Conservation (phyloP, 1,139 yeast species). For the Zygoascus meyerae region DNA sequence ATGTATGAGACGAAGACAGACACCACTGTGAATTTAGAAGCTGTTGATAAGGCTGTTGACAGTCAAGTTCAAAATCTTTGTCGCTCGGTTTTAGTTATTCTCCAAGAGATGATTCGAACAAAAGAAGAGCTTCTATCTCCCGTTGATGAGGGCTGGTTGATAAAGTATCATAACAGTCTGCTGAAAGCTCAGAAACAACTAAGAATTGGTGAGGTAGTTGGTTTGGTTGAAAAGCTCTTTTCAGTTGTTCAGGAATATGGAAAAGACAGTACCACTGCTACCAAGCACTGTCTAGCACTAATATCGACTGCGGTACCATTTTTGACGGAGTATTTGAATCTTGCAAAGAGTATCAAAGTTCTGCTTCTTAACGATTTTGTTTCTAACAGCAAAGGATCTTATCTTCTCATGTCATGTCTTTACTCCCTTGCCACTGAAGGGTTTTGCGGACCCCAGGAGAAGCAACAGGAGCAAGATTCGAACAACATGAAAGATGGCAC, state of each 20-base stretch:
- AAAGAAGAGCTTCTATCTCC: slow-evolving; percentile 32
- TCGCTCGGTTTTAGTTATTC: slow-evolving; percentile 58
- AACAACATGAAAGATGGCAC: slow-evolving; percentile 61
- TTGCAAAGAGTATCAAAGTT: slow-evolving; percentile 20
- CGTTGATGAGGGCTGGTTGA: slow-evolving; percentile 65
- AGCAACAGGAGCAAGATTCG: slow-evolving; percentile 51
- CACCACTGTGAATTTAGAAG: background rate
- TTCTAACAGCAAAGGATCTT: slow-evolving; percentile 57
- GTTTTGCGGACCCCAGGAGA: slow-evolving; percentile 81
- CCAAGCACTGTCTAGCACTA: slow-evolving; percentile 29
- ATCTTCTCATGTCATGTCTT: slow-evolving; percentile 51
- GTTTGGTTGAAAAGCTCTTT: slow-evolving; percentile 30
- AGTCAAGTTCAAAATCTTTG: slow-evolving; percentile 37
- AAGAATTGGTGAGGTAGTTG: slow-evolving; percentile 30
- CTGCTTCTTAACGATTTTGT: slow-evolving; percentile 18
- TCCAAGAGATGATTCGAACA: slow-evolving; percentile 51
- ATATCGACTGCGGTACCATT: slow-evolving; percentile 36
- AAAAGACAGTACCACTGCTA: slow-evolving; percentile 29
- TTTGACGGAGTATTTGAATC: slow-evolving; percentile 26
- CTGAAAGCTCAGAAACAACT: slow-evolving; percentile 19
- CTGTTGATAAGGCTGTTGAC: slow-evolving; percentile 14
- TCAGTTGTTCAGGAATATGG: slow-evolving; percentile 16
- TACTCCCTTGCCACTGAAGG: slow-evolving; percentile 71
- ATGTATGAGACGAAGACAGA: background rate
- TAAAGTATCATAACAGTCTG: slow-evolving; percentile 38